Evolutionary conservation across 768 basidiomycete species (phyloP).

Genomic region (Boletellus ananiceps): DNA sequence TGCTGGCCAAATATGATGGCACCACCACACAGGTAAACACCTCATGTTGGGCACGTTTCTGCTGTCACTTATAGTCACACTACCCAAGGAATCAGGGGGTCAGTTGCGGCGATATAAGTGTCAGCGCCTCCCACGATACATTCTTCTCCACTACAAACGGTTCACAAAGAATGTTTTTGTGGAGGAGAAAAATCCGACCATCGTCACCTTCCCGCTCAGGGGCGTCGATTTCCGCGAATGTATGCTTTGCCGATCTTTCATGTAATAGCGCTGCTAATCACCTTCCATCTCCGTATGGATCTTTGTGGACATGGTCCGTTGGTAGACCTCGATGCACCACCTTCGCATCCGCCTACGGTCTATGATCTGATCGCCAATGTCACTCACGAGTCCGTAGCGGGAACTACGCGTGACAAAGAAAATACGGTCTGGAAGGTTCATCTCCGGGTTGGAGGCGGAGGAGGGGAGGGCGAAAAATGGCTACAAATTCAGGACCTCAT

Average conservation of each 20-base stretch:
- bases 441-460: slow-evolving; percentile 68
- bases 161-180: slow-evolving; percentile 97
- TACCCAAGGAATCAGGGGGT: slow-evolving; percentile 72
- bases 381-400: slow-evolving; percentile 90
- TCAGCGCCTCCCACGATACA: slow-evolving; percentile 82
- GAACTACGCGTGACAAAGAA: slow-evolving; percentile 91
- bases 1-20: slow-evolving; percentile 94
- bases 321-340: slow-evolving; percentile 73
- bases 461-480: slow-evolving; percentile 88
- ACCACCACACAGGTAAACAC: slow-evolving; percentile 71
- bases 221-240: slow-evolving; percentile 92
- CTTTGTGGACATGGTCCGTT: slow-evolving; percentile 16
- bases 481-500: slow-evolving; percentile 94
- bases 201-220: slow-evolving; percentile 93
- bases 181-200: slow-evolving; percentile 98
- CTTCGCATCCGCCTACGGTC: slow-evolving; percentile 54
- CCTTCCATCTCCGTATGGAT: slow-evolving; percentile 21
- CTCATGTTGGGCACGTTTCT: slow-evolving; percentile 18
- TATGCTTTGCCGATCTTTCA: slow-evolving; percentile 41
- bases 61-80: slow-evolving; percentile 10
- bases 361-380: slow-evolving; percentile 97
- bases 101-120: slow-evolving; percentile 88
- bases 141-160: slow-evolving; percentile 92
- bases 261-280: slow-evolving; percentile 18
- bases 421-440: slow-evolving; percentile 93